These are phyloP conservation scores for Neobulgaria alba DNA, from an alignment of 2,329 filamentous ascomycete species.

Conservation along the genomic window DNA sequence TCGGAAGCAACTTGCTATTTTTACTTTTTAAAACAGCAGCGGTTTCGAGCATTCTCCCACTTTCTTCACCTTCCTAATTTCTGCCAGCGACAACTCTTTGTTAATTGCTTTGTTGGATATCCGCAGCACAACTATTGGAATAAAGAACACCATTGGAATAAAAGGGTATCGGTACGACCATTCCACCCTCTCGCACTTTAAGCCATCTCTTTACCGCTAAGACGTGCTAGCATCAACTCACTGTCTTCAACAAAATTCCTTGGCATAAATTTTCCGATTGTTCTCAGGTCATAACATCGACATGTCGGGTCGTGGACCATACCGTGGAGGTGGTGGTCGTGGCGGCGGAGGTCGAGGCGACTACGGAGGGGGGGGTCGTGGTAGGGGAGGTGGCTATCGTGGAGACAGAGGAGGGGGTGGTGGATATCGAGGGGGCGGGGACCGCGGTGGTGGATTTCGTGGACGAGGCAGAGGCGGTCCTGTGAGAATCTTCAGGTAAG, in stretches of 20 bases:
- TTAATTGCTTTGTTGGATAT: too few species aligned
- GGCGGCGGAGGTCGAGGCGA: constrained; percentile 20
- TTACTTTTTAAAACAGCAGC: too few species aligned
- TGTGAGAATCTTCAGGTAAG: constrained; percentile 22
- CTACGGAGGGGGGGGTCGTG: constrained; percentile 25
- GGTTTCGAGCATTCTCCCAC: too few species aligned
- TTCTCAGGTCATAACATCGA: background rate
- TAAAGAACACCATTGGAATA: constrained; percentile 26
- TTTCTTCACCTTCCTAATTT: too few species aligned
- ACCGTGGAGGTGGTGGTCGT: constrained; percentile 1
- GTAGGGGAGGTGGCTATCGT: constrained; percentile 22
- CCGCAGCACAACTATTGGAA: constrained; percentile 13
- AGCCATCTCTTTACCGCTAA: background rate
- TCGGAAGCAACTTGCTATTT: too few species aligned
- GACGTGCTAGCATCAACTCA: constrained; percentile 23
- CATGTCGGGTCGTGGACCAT: constrained; percentile 4
- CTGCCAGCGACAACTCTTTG: too few species aligned
- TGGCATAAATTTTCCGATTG: too few species aligned
- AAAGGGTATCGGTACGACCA: background rate
- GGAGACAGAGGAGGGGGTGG: constrained; percentile 26
- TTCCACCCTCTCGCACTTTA: background rate
- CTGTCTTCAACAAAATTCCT: background rate
- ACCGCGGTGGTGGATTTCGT: constrained; percentile 25
- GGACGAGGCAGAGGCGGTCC: constrained; percentile 18
- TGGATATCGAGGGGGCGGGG: constrained; percentile 18